Percentiles rank a stretch among this genome's conserved stretches.
phyloP scores from a whole-genome alignment of 257 asterid species.

The Solanum chaucha region DNA sequence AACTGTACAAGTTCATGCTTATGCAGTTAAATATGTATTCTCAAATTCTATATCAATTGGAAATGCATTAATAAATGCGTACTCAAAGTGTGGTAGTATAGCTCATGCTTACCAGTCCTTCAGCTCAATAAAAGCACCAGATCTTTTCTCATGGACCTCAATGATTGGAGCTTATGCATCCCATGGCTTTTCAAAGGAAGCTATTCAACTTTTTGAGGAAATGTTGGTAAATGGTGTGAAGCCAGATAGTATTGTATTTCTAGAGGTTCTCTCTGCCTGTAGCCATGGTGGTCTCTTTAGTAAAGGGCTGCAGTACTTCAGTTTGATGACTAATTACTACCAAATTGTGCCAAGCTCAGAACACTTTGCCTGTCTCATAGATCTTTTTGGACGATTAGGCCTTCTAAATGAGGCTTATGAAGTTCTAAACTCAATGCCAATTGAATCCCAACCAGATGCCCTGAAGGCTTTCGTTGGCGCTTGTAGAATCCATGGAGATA shows the following conservation, averaged over 20 bases:
- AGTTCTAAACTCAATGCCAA: slow-evolving; percentile 10
- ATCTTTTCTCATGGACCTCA: slow-evolving; percentile 26
- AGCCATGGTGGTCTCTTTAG: slow-evolving; percentile 21
- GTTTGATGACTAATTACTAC: slow-evolving; percentile 14
- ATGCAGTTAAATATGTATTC: slow-evolving; percentile 10
- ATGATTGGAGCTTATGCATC: slow-evolving; percentile 26
- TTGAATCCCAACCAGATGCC: slow-evolving; percentile 8
- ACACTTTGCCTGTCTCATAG: slow-evolving; percentile 23
- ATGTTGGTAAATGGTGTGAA: slow-evolving; percentile 17
- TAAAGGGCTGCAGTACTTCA: slow-evolving; percentile 24
- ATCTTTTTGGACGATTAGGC: slow-evolving; percentile 25
- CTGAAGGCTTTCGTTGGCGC: slow-evolving; percentile 27
- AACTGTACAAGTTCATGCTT: slow-evolving; percentile 17
- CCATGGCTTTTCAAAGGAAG: slow-evolving; percentile 25
- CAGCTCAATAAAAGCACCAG: slow-evolving; percentile 16
- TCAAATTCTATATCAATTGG: slow-evolving; percentile 10
- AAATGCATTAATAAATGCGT: slow-evolving; percentile 22
- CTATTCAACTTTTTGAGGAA: slow-evolving; percentile 10
- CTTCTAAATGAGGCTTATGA: slow-evolving; percentile 21
- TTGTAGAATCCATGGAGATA: slow-evolving; percentile 19
- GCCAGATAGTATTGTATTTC: slow-evolving; percentile 24
- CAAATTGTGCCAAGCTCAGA: slow-evolving; percentile 15
- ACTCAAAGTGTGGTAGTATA: slow-evolving; percentile 24
- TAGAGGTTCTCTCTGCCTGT: slow-evolving; percentile 32
- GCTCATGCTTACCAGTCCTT: slow-evolving; percentile 9